These are phyloP conservation scores for Schrenkiella parvula DNA, from an alignment of 345 rosid species.

Conservation along the genomic window DNA sequence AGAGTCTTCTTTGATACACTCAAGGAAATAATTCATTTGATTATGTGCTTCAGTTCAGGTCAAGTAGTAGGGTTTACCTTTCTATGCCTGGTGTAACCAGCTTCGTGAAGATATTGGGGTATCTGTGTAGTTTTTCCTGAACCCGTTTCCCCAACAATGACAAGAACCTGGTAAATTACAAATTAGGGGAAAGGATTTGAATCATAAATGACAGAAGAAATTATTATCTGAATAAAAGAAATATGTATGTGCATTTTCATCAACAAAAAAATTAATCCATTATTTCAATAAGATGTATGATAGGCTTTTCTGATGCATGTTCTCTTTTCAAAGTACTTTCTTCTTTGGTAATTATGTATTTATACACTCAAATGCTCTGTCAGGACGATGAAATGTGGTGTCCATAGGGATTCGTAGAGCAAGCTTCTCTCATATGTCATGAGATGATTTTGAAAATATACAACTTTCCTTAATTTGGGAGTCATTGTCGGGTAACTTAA, in stretches of 20 bases:
- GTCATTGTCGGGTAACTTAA: background rate
- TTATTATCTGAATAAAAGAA: background rate
- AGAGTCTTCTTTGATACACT: background rate
- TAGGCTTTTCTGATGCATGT: background rate
- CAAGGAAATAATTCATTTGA: background rate
- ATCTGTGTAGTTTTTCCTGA: slow-evolving; percentile 88
- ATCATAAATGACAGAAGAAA: background rate
- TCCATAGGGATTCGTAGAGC: background rate
- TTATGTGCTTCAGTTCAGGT: background rate
- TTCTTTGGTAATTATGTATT: background rate
- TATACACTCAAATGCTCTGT: background rate
- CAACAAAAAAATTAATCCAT: background rate
- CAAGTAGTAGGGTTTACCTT: slow-evolving; percentile 43
- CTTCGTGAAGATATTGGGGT: slow-evolving; percentile 87
- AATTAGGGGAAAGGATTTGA: background rate
- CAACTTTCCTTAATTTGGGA: background rate
- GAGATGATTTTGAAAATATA: background rate
- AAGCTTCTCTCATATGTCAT: background rate
- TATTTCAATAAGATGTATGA: background rate
- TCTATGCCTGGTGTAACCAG: slow-evolving; percentile 76
- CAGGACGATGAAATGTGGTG: background rate
- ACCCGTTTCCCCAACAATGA: slow-evolving; percentile 88
- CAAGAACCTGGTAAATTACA: slow-evolving; percentile 46
- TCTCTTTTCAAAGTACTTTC: background rate
- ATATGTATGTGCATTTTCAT: background rate